Base-by-base conservation (phyloP, 78 protist genomes). In the Protostelium mycophagum region DNA sequence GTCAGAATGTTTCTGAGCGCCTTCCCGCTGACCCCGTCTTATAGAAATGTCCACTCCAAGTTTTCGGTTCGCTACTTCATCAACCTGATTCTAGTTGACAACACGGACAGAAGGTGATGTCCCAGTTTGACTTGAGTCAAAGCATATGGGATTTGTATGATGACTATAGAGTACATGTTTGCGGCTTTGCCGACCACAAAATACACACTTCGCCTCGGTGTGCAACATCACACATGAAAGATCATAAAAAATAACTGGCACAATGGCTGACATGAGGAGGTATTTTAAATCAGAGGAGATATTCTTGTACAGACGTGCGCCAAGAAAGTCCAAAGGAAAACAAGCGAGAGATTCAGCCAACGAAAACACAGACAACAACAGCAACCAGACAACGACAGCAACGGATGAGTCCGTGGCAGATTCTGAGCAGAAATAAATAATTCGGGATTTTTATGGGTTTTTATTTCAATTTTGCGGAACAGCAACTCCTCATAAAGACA, bases 1-100 rank as follows among this genome's bases (percentile, higher is more conserved):
- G 91, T 98, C 89, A 97, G 98, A 0, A 91, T 98, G 35, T 98
- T 95, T 92, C 93, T 98, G n/a, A 9, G 83, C 38, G 92, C 93
- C 37, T 88, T 91, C 29, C 94, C 94, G 23, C 89, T 97, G 34
- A 94, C 97, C 0, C 99, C 99, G 31, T 92, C 99, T 28, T 93
- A 92, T 91, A 63, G 38, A 0, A 94, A 91, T 37, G 94, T 96
- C 83, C 63, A 96, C 93, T 96, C 93, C 88, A 91, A 83, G 87
- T 97, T 97, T 92, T 84, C 91, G 28, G 98, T 96, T 37, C 28
- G 10, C 16, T 93, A 93, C 90, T 93, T 35, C 86, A 87, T 93
- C 38, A 93, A 93, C 89, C 84, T 93, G 39, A 92, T 93, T 29
- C 63, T 93, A 0, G 35, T 93, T 29, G 95, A 93, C 51, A 88